A percentile compares a stretch with the other conserved stretches of the same genome.
Evolutionary conservation across 2,329 filamentous ascomycete genomes (phyloP).

Genomic region (Trichocomaceae sp.): DNA sequence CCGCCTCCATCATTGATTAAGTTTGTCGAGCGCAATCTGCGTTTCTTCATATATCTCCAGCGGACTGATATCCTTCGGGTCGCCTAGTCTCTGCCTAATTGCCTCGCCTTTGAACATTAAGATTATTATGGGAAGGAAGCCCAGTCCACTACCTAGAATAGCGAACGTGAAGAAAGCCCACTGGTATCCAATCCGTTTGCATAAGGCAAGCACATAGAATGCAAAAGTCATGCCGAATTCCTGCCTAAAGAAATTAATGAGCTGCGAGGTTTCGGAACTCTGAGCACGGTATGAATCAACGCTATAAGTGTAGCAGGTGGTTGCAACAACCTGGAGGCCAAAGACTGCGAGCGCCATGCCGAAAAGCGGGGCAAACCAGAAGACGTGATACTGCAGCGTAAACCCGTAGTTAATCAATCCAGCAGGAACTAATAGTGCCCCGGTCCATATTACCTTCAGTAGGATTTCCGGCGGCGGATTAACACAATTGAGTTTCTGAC

Average conservation of each 20-base stretch:
- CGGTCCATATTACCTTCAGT: not conserved
- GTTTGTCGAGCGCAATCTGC: not conserved
- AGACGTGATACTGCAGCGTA: not conserved
- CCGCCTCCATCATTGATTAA: not conserved
- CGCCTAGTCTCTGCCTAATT: not conserved
- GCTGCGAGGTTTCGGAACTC: not conserved
- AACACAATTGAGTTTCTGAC: not conserved
- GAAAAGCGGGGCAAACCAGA: not conserved
- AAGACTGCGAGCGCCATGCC: not conserved
- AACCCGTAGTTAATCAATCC: not conserved
- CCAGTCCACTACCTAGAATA: not conserved
- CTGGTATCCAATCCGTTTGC: not conserved
- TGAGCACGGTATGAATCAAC: conserved; percentile 1
- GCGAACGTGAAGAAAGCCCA: conserved; percentile 5
- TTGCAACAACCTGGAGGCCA: not conserved
- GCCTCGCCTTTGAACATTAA: conserved; percentile 1
- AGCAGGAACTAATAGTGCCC: not conserved
- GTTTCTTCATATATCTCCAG: not conserved
- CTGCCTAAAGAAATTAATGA: not conserved
- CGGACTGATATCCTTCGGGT: not conserved
- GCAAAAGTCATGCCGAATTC: conserved; percentile 3
- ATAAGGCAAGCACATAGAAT: not conserved
- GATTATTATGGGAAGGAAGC: not conserved
- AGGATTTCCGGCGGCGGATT: not conserved
- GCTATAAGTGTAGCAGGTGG: conserved; percentile 1